phyloP scores from a whole-genome alignment of 768 basidiomycete genomes.

The Mycena indigotica region DNA sequence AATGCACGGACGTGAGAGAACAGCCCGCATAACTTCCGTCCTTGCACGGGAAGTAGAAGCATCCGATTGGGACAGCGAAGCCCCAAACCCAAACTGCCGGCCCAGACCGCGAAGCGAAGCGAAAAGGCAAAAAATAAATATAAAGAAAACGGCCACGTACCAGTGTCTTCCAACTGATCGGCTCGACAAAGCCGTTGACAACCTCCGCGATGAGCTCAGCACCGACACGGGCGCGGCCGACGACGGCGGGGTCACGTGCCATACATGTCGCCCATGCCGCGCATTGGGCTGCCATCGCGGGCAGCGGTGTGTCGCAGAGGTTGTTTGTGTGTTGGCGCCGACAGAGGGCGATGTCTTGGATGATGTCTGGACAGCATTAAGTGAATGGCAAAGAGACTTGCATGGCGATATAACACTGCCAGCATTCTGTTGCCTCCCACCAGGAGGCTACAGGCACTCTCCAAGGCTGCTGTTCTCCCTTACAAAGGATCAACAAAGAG shows the following conservation, averaged over 20 bases:
- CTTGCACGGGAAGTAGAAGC: too few relatives aligned
- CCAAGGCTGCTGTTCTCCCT: too few relatives aligned
- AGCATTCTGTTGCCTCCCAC: too few relatives aligned
- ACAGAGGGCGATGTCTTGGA: conserved; percentile 91
- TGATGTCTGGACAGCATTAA: conserved; percentile 81
- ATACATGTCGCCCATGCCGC: conserved; percentile 91
- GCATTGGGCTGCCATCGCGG: conserved; percentile 88
- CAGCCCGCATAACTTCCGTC: not conserved
- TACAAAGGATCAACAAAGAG: too few relatives aligned
- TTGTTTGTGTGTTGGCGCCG: conserved; percentile 80
- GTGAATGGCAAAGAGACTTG: too few relatives aligned
- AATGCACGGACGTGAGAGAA: too few relatives aligned
- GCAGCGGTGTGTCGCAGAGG: conserved; percentile 79
- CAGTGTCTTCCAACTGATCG: conserved; percentile 96
- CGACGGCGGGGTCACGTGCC: conserved; percentile 88
- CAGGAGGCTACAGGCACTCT: too few relatives aligned
- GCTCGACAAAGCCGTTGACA: conserved; percentile 94
- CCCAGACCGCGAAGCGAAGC: not conserved
- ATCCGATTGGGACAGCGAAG: too few relatives aligned
- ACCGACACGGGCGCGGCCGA: conserved; percentile 86
- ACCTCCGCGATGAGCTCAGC: conserved; percentile 96
- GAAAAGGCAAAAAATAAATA: not conserved
- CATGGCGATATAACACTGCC: too few relatives aligned
- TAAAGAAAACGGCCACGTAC: conserved; percentile 46
- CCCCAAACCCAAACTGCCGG: too few relatives aligned